Evolutionary conservation across 169 alveolate species (phyloP).

Genomic region (Miamiensis avidus): DNA sequence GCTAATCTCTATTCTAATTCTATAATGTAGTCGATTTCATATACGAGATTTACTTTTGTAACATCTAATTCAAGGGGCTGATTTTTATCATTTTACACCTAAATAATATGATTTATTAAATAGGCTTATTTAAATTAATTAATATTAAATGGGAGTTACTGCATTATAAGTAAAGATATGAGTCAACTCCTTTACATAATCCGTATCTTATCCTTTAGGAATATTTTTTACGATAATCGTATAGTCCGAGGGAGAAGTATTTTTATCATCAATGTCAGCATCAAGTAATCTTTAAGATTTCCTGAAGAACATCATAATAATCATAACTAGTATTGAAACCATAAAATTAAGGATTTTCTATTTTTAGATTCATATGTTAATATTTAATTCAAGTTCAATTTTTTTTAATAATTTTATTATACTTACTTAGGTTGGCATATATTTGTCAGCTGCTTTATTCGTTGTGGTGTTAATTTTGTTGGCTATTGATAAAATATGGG

Average conservation of each 20-base stretch:
- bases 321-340: not conserved
- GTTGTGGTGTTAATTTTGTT: too few relatives aligned
- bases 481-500: not conserved
- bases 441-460: not conserved
- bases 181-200: not conserved
- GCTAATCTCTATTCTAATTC: not conserved
- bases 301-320: constrained; percentile 27
- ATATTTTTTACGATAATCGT: constrained; percentile 20
- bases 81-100: too few relatives aligned
- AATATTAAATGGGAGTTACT: not conserved
- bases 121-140: too few relatives aligned
- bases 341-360: not conserved
- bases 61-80: not conserved
- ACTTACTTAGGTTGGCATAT: not conserved
- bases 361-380: too few relatives aligned
- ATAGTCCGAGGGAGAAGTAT: constrained; percentile 37
- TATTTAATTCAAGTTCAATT: not conserved
- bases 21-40: not conserved
- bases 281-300: constrained; percentile 10
- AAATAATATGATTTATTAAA: too few relatives aligned
- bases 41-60: not conserved
- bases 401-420: too few relatives aligned
- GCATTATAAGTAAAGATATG: not conserved
- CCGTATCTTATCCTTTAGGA: constrained; percentile 3
- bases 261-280: constrained; percentile 22